Evolutionary conservation across 2,329 filamentous ascomycete genomes (phyloP), one percentile per base, ranked within the genome.

Genomic region (Xylariaceae sp.): DNA sequence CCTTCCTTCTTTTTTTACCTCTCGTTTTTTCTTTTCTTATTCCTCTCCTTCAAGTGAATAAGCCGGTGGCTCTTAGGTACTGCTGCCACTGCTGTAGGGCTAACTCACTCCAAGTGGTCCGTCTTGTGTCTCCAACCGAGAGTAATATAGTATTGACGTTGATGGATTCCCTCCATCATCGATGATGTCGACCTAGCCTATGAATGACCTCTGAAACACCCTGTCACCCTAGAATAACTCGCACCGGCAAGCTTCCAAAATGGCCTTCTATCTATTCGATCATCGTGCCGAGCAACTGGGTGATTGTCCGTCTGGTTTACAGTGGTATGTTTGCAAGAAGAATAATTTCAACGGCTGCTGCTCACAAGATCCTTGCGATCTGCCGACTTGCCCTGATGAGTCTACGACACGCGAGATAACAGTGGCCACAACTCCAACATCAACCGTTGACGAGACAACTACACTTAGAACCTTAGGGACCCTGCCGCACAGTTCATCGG

Each of bases 321-420:
- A 48, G 26, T 79, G 70, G 59, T 81, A 77, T 60, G 48, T 57
- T 20, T 82, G 79, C 60, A 56, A 46, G 14, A 41, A 49, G 46
- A 75, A 68, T 60, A 58, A 60, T 29, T 80, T 77, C 60, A 54
- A 48, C 2, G 80, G 78, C 18, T 83, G 81, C 62, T 83, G 80
- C 64, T 65, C 69, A 14, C 65, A 72, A 14, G 66, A 80, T 56
- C 74, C 79, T 16, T 83, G 81, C 63, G 52, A 58, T 2, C 48
- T 67, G 46, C 44, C 52, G 2, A 59, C 53, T 6, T 79, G 76
- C 29, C 52, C 48, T 20, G 50, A 47, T 3, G 47, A 54, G 2
- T 19, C 20, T 20, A 43, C 40, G 20, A 44, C 32, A 3, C 18
- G 20, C 2, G 29, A 19, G 21, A 14, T 23, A 3, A 6, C 7